Base-by-base conservation (phyloP, 148 eudicot species). In the Simmondsia chinensis region DNA sequence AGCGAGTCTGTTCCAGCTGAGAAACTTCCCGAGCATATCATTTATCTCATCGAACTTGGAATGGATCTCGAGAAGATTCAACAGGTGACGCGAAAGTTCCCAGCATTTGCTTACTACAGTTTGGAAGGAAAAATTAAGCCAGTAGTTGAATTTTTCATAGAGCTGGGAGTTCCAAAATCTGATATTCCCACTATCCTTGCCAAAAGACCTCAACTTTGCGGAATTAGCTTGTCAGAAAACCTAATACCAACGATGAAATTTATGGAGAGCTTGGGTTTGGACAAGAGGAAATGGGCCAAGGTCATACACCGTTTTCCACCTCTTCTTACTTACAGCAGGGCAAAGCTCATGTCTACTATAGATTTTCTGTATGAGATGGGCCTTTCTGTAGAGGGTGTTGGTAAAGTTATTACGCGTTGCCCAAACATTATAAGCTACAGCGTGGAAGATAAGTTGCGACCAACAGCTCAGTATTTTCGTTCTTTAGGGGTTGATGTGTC, bases 171-270 rank as follows among this genome's bases (percentile, higher is more conserved):
- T 27, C 68, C 86, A 8, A 70, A 77, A 59, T 42, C 83, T n/a
- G 82, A 78, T 33, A 77, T 85, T 11, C 83, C 86, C 26, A 59
- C 35, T 1, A 81, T 85, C 43, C 69, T 85, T 48, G 65, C 52
- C 40, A 81, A 70, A 70, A 73, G 91, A 58, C 95, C 95, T 52
- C 95, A 85, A 39, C 67, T 85, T 27, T 81, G 91, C 50, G 95
- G 91, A 36, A 70, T 81, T 17, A 81, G 86, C 56, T 91, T 85
- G 38, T 52, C 83, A 2, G 76, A 85, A 57, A 81, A 85, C 51
- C 54, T 85, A n/a, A 81, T 75, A 56, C 95, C 95, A 36, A 85
- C 95, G 7, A 81, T 85, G 91, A 63, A 52, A 17, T 75, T 74
- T 61, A 45, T 85, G 8, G 95, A 85, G 61, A 39, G 78, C 26